phyloP scores from a whole-genome alignment of 306 rosid genomes.

The Rubus idaeus region DNA sequence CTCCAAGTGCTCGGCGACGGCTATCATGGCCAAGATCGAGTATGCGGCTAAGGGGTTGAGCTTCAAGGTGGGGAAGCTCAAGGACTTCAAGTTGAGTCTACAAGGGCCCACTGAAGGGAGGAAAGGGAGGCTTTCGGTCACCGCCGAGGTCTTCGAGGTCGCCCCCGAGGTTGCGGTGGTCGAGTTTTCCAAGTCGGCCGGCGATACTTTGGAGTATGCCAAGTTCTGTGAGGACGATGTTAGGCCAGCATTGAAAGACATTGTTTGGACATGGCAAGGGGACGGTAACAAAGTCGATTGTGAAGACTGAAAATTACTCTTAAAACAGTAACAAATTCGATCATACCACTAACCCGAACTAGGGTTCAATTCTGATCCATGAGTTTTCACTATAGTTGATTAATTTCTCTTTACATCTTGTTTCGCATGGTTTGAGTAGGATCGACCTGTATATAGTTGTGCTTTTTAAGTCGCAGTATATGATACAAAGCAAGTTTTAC shows the following conservation, averaged over 20 bases:
- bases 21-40: conserved; percentile 57
- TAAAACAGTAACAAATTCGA: neutral
- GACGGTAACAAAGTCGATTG: conserved; percentile 21
- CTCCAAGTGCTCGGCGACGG: conserved; percentile 49
- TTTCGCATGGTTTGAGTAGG: neutral
- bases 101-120: conserved; percentile 56
- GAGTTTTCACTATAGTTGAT: neutral
- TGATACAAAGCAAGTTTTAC: neutral
- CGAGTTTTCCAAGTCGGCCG: conserved; percentile 67
- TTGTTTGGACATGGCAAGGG: conserved; percentile 90
- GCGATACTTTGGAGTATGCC: conserved; percentile 67
- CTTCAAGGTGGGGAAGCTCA: conserved; percentile 40
- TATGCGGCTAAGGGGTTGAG: conserved; percentile 51
- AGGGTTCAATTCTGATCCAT: neutral
- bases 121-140: conserved; percentile 53
- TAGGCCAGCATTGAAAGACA: conserved; percentile 71
- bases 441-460: neutral
- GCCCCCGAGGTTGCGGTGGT: conserved; percentile 77
- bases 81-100: conserved; percentile 54
- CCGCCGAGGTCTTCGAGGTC: conserved; percentile 72
- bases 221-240: conserved; percentile 67
- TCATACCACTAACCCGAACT: neutral
- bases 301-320: conserved; percentile 15
- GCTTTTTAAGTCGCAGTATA: neutral
- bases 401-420: neutral